Conservation (phyloP, 2,329 filamentous ascomycete species). For the Trichophyton simii region DNA sequence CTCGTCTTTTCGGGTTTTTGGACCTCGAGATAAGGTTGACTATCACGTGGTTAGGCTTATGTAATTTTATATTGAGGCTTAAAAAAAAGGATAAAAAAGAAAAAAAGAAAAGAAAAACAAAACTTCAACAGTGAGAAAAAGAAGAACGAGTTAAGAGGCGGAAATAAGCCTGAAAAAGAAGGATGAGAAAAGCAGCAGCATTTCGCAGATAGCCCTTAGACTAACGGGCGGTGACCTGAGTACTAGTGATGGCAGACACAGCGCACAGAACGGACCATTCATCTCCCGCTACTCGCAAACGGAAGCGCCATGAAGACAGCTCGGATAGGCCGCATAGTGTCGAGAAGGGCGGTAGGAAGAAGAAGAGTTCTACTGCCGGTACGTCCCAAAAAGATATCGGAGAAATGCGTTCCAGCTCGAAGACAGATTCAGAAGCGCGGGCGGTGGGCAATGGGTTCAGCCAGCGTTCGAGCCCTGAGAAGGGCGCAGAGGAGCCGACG, state of each 20-base stretch:
- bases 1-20: neutral
- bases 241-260: constrained; percentile 32
- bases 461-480: neutral
- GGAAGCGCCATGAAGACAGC: constrained; percentile 2
- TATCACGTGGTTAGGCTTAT: neutral
- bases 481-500: neutral
- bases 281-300: constrained; percentile 1
- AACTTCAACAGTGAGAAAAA: neutral
- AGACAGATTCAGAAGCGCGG: neutral
- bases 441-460: neutral
- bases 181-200: neutral
- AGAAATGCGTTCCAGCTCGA: neutral
- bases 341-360: constrained; percentile 7
- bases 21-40: no score
- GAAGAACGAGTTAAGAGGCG: neutral
- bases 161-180: neutral
- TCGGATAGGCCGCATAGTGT: constrained; percentile 14
- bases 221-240: neutral
- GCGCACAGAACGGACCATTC: constrained; percentile 6
- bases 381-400: neutral
- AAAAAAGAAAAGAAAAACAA: neutral
- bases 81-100: neutral
- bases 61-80: neutral
- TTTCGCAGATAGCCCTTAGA: neutral
- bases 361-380: constrained; percentile 7